Conservation (phyloP, 208 protist species). For the Leishmania gerbilli region DNA sequence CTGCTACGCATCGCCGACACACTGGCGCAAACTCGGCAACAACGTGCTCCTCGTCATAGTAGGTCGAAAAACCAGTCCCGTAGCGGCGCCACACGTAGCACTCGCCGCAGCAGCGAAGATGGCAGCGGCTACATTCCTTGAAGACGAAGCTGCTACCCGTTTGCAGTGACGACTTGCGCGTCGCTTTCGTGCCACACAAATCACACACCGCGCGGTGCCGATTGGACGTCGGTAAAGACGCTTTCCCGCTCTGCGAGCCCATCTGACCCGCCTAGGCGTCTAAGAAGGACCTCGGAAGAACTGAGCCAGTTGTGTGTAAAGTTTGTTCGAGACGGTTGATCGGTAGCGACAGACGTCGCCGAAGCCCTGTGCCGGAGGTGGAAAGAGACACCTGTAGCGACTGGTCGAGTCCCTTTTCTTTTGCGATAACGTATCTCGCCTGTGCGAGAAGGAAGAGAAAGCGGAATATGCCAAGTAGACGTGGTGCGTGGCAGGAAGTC, state of each 20-base stretch:
- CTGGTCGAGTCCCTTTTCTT: conserved; percentile 2
- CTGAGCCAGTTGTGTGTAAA: not conserved
- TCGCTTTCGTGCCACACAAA: conserved; percentile 7
- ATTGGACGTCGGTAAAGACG: not conserved
- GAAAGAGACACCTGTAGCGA: not conserved
- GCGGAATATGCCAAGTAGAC: not conserved
- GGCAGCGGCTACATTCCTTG: conserved; percentile 29
- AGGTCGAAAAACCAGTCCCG: conserved; percentile 13
- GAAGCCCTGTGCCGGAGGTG: not conserved
- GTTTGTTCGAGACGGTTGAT: not conserved
- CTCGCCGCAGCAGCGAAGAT: conserved; percentile 19
- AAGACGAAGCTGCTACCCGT: not conserved
- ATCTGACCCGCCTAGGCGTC: conserved; percentile 6
- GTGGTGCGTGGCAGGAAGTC: not conserved
- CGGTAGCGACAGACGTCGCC: not conserved
- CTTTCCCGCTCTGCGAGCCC: conserved; percentile 24
- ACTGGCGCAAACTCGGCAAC: conserved; percentile 18
- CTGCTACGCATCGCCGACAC: conserved; percentile 30
- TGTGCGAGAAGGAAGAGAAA: not conserved
- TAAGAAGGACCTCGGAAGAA: not conserved
- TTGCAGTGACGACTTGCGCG: not conserved
- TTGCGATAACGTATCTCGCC: not conserved
- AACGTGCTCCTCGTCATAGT: conserved; percentile 21
- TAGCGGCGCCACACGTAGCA: conserved; percentile 33
- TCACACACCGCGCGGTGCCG: conserved; percentile 1